A percentile compares a stretch with the other conserved stretches of the same genome.
These are phyloP conservation scores for Backusella morwellensis DNA, from an alignment of 192 early-diverging fungal genomes.

Conservation along the genomic window DNA sequence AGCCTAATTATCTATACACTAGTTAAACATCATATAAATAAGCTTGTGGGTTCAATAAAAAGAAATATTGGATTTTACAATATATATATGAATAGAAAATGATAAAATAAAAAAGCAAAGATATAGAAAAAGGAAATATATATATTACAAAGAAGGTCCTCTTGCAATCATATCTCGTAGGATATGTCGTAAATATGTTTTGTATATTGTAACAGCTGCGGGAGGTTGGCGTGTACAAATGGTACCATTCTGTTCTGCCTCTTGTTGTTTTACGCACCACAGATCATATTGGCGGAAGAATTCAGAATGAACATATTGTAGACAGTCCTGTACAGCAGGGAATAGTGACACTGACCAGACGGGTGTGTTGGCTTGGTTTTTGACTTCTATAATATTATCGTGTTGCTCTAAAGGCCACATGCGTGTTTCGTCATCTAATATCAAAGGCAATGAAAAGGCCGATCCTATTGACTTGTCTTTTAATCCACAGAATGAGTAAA, in stretches of 20 bases:
- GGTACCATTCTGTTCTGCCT: slow-evolving; percentile 28
- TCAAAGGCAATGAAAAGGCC: slow-evolving; percentile 52
- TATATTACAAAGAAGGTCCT: slow-evolving; percentile 3
- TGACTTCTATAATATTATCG: slow-evolving; percentile 74
- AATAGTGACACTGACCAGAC: slow-evolving; percentile 70
- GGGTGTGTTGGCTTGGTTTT: slow-evolving; percentile 43
- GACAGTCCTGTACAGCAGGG: slow-evolving; percentile 57
- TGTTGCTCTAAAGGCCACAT: slow-evolving; percentile 78
- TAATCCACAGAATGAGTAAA: slow-evolving; percentile 62
- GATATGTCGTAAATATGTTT: slow-evolving; percentile 42
- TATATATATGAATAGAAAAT: slow-evolving; percentile 8
- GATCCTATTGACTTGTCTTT: slow-evolving; percentile 43
- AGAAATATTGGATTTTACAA: neutral
- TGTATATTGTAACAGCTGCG: slow-evolving; percentile 44
- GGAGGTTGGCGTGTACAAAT: slow-evolving; percentile 37
- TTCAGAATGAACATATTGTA: slow-evolving; percentile 52
- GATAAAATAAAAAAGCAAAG: neutral
- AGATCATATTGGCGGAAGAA: slow-evolving; percentile 63
- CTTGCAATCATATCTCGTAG: slow-evolving; percentile 48
- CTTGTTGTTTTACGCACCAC: slow-evolving; percentile 45
- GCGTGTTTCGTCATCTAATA: slow-evolving; percentile 66
- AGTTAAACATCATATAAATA: neutral
- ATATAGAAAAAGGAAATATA: neutral
- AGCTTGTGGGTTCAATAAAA: neutral
- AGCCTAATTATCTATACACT: neutral